These are phyloP conservation scores for Ploettnerulaceae sp. DNA, from an alignment of 2,329 filamentous ascomycete genomes.

Conservation along the genomic window DNA sequence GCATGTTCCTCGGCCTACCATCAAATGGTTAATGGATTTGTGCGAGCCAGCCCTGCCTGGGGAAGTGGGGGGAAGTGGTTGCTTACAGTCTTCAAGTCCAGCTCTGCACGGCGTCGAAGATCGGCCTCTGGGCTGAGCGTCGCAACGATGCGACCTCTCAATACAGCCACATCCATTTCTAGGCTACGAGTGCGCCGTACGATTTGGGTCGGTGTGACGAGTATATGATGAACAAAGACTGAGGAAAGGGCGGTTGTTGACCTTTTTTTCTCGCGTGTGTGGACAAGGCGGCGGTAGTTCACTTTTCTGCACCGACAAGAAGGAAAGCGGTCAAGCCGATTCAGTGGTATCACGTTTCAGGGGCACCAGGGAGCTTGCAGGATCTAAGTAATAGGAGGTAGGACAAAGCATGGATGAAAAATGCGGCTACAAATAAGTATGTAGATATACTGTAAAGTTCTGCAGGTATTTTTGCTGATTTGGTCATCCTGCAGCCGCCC, in stretches of 20 bases:
- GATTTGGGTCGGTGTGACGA: slow-evolving; percentile 11
- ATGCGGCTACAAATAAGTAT: too few relatives aligned
- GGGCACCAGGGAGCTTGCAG: neutral
- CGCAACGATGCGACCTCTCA: slow-evolving; percentile 72
- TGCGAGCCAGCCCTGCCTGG: slow-evolving; percentile 6
- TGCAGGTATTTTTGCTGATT: neutral
- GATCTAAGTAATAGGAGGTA: neutral
- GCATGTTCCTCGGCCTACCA: slow-evolving; percentile 79
- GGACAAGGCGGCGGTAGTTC: slow-evolving; percentile 1
- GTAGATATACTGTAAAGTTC: neutral
- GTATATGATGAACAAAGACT: slow-evolving; percentile 12
- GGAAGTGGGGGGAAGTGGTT: slow-evolving; percentile 12
- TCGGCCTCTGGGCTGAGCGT: slow-evolving; percentile 72
- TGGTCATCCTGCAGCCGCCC: too few relatives aligned
- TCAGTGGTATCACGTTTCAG: slow-evolving; percentile 3
- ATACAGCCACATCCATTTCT: slow-evolving; percentile 66
- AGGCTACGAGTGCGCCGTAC: slow-evolving; percentile 16
- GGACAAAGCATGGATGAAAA: too few relatives aligned
- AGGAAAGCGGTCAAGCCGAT: neutral
- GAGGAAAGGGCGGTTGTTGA: slow-evolving; percentile 8
- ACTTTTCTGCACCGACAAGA: neutral
- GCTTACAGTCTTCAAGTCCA: slow-evolving; percentile 74
- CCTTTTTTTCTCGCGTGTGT: slow-evolving; percentile 9
- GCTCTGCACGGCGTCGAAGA: slow-evolving; percentile 69
- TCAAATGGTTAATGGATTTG: slow-evolving; percentile 17